Evolutionary conservation across 768 basidiomycete genomes (phyloP), one percentile per base, ranked within the genome.

Genomic region (Goffeauzyma gilvescens): DNA sequence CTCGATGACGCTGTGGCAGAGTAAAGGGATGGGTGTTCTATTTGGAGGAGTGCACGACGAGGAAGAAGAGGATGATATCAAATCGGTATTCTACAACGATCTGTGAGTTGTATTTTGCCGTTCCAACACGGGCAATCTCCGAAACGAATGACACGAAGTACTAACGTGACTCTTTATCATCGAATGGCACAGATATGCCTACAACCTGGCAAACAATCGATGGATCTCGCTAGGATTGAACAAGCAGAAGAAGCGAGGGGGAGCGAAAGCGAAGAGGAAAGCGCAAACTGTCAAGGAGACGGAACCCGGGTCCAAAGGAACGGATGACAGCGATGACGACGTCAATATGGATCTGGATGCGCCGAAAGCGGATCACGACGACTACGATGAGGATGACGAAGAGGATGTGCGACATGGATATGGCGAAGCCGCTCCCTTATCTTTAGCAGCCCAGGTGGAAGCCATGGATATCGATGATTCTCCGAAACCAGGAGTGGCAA

Each of bases 21-120:
- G 71, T 17, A 79, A 75, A 51, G 68, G 65, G 20, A 76, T 73
- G 42, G 83, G 85, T 1, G 66, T 93, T 2, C 59, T 86, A 38
- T 93, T 89, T 55, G 86, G 86, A 10, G 86, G 78, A 3, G 86
- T 90, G 0, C 79, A 75, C 4, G 86, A 93, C 47, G 81, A 85
- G 47, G 86, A 90, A 51, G 75, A 69, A 15, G 87, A 90, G 59
- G 87, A 93, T 54, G 75, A 72, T 3, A 58, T 93, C 49, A 79
- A 84, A 44, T 84, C 80, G 47, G 69, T 77, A 2, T 90, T 90
- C 59, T 81, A 79, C 69, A 84, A 86, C 47, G 85, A 89, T 53
- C 49, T 89, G 81, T 83, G 47, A 39, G 55, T 42, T 14, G 48
- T 74, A 60, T 17, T 17, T 2, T 31, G 39, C 38, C 10, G 26